Base-by-base conservation (phyloP, 202 grass and related monocot genomes). In the Musa balbisiana region DNA sequence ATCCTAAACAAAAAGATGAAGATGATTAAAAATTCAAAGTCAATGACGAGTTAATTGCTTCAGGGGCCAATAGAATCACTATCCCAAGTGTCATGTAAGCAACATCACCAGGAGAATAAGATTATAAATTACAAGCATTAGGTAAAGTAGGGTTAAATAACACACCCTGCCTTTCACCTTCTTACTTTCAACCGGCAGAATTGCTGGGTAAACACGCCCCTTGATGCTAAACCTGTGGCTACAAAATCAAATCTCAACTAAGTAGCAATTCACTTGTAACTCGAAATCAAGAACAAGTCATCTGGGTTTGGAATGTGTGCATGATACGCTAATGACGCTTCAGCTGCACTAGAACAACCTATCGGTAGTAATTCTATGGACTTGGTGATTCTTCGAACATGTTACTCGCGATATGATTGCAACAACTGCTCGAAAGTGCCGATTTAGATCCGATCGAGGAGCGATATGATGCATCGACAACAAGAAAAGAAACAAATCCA, bases 161-260 rank as follows among this genome's bases (percentile, higher is more conserved):
- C 82, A 56, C 62, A 97, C 93, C 93, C 86, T 91, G 58, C 94
- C 94, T 27, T 62, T 25, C 21, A 93, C 88, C 2, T 77, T 49
- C 27, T 80, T 84, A 79, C 67, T 81, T 52, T 75, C 70, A 67
- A 80, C 86, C 49, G 90, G 88, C 33, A 91, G 71, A 70, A 93
- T 97, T 68, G 94, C 88, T 60, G 94, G 94, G 80, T 93, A 97
- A 76, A 97, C 86, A 76, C 90, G 90, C 11, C 73, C 88, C 78
- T 77, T 91, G 78, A 93, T 70, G 81, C 86, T 93, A 79, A 91
- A 91, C 76, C 90, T 77, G 51, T 80, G 86, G 71, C 90, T 92
- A 82, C 69, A 83, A 67, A 26, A 17, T 56, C 26, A 11, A 27
- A 55, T 15, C 12, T 56, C 10, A 55, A 33, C 10, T 73, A 33